These are phyloP conservation scores for Calonectria crousiana DNA, from an alignment of 2,329 filamentous ascomycete genomes.

Conservation along the genomic window DNA sequence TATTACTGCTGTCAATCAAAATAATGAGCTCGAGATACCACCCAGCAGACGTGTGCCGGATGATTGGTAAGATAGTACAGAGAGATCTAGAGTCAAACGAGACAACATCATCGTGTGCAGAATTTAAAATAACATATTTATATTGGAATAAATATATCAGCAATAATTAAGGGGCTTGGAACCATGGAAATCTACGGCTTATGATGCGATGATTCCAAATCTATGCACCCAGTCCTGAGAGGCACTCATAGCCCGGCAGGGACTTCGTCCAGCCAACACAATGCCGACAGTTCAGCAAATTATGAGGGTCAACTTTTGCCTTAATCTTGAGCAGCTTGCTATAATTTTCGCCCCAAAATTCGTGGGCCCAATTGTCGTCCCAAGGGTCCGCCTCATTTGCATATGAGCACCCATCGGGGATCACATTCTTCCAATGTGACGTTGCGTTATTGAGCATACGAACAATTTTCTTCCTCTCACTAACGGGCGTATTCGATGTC, in stretches of 20 bases:
- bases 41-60: not conserved
- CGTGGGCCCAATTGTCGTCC: not conserved
- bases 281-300: not conserved
- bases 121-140: not conserved
- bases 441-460: not conserved
- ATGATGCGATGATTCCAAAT: not conserved
- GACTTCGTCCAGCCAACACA: not conserved
- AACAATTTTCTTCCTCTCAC: not conserved
- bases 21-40: rapidly evolving
- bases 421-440: not conserved
- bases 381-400: not conserved
- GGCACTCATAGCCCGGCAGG: not conserved
- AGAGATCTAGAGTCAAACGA: not conserved
- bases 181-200: not conserved
- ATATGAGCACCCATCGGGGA: not conserved
- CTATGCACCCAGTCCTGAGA: not conserved
- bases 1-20: not conserved
- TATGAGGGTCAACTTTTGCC: not conserved
- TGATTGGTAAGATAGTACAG: not conserved
- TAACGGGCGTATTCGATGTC: not conserved
- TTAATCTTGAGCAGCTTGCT: not conserved
- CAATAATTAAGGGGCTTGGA: not conserved
- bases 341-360: not conserved
- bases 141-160: not conserved
- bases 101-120: not conserved